Evolutionary conservation across 208 protist genomes (phyloP), one percentile per base, ranked within the genome.

Genomic region (Herpetomonas samuelpessoai): DNA sequence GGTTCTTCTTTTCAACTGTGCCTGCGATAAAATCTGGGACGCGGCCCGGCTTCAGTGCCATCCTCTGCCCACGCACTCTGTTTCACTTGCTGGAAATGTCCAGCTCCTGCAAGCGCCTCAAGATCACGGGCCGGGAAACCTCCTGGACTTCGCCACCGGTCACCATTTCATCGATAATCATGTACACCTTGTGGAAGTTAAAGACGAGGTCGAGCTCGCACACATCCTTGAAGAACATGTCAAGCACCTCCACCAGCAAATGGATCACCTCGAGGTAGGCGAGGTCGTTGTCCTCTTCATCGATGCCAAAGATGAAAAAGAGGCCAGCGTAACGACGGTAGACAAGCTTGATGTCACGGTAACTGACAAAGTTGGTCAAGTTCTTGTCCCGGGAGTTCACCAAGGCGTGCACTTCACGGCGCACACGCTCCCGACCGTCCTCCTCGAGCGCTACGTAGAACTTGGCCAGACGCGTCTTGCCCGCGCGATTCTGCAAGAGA

Each of bases 121-220:
- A 48, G 30, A 99, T 97, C 3, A 86, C 79, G 12, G 74, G 76
- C 18, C 98, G 97, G 22, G 80, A 97, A 0, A 98, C 98, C 60
- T 99, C 98, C 74, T 98, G 86, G 25, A 99, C 91, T 67, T 99
- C 98, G 2, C 98, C 98, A 18, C 93, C 97, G 7, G 98, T 76
- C 66, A 99, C 86, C 74, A 99, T 93, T 81, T 99, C 98, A 72
- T 99, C 98, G 38, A 99, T 86, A 45, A 99, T 97, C 69, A 98
- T 91, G 72, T 98, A 99, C 0, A 99, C 97, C 85, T 98, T 95
- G 82, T 99, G 95, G 72, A 99, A 99, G 65, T 99, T 98, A 82
- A 99, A 99, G 22, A 99, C 97, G 21, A 99, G 83, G 75, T 99
- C 99, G 2, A 99, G 83, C 74, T 99, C 99, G 67, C 98, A 99